Base-by-base conservation (phyloP, 148 eudicot species). In the Amaranthus palmeri region DNA sequence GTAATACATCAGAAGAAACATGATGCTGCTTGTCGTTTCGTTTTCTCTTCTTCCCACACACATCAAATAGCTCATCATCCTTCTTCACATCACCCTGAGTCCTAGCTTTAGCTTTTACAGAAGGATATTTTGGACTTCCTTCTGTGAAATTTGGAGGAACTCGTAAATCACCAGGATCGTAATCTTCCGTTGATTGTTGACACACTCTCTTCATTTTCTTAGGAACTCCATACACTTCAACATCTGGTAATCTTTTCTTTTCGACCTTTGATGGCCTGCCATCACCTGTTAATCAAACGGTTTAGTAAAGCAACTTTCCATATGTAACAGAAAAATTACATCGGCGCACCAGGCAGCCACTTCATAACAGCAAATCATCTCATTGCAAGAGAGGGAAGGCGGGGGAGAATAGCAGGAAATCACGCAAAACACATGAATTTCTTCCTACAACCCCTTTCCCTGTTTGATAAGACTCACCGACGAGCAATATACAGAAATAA, bases 41-140 rank as follows among this genome's bases (percentile, higher is more conserved):
- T 77, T 85, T 82, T 59, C 85, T 85, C 80, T 73, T 83, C 75
- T 69, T 85, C 67, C 74, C 71, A 56, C 65, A 71, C 11, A 55
- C 44, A 64, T 74, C 81, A 53, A 68, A 60, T 47, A 51, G 54
- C 48, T 77, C 73, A 45, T 46, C 54, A 61, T 71, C 74, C 54
- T 71, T 58, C 41, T 42, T 68, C 51, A 59, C n/a, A 46, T 48
- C 25, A 51, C 55, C 42, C 61, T 44, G 77, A 12, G 41, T 50
- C 61, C 71, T 72, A 17, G 63, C 71, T 63, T 79, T 81, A 66
- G 54, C 58, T 54, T 77, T 84, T 69, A 61, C 49, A 41, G 63
- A 41, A 14, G 65, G 54, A n/a, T 49, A 41, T 42, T 57, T 41
- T 5, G 72, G 63, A 17, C 70, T 73, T 8, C 61, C 54, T 36